Conservation (phyloP, 305 asterid species). For the Fraxinus floribunda region DNA sequence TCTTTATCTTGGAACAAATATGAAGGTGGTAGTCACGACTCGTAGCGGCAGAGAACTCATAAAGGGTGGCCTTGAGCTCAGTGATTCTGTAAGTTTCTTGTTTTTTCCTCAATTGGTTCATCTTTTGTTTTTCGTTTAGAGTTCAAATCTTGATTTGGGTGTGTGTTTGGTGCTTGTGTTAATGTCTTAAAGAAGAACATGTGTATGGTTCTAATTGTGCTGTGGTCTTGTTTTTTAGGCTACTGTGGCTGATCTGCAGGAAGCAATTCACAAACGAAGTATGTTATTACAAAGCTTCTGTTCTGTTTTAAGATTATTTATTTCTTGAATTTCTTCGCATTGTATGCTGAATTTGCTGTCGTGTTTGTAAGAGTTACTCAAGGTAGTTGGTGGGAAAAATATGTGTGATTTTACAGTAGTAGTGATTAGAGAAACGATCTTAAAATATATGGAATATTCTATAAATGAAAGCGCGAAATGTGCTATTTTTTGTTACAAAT, state of each 20-base stretch:
- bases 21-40: conserved; percentile 77
- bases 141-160: neutral
- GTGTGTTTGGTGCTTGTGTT: neutral
- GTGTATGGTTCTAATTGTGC: conserved; percentile 20
- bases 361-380: neutral
- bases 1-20: conserved; percentile 18
- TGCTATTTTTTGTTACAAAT: neutral
- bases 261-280: conserved; percentile 76
- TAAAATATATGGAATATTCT: neutral
- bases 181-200: neutral
- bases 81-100: conserved; percentile 53
- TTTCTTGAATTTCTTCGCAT: neutral
- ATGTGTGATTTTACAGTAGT: neutral
- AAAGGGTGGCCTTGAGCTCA: conserved; percentile 76
- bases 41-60: conserved; percentile 90
- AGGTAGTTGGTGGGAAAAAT: neutral
- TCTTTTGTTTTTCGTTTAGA: neutral
- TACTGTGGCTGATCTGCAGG: conserved; percentile 92
- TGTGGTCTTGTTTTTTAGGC: conserved; percentile 52
- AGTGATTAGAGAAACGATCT: neutral
- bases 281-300: neutral
- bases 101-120: neutral
- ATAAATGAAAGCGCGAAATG: neutral
- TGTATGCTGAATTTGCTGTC: neutral
- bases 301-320: neutral